phyloP scores from a whole-genome alignment of 805 yeast species.

The Sugiyamaella smithiae region DNA sequence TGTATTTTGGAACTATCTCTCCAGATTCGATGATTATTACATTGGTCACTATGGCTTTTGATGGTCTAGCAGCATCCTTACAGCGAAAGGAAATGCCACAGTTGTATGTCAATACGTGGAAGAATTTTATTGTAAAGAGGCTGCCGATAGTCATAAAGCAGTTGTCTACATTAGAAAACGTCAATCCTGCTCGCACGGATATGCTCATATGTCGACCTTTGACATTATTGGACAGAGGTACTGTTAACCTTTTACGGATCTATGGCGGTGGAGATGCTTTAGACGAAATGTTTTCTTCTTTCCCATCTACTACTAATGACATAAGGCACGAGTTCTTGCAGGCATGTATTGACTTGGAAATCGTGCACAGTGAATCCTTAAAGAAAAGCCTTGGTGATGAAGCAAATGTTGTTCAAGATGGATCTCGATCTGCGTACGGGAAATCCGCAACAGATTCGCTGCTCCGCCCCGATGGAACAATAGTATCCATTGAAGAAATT shows the following conservation, averaged over 20 bases:
- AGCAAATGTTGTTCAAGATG: slow-evolving; percentile 16
- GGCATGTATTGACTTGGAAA: slow-evolving; percentile 41
- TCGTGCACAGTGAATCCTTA: slow-evolving; percentile 40
- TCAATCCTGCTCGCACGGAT: slow-evolving; percentile 18
- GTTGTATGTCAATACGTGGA: slow-evolving; percentile 42
- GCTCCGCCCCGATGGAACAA: slow-evolving; percentile 10
- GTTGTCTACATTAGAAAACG: slow-evolving; percentile 27
- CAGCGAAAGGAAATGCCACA: slow-evolving; percentile 33
- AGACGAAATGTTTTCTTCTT: slow-evolving; percentile 53
- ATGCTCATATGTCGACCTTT: slow-evolving; percentile 32
- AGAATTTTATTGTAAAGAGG: slow-evolving; percentile 43
- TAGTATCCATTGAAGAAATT: slow-evolving; percentile 35
- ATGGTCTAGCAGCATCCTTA: slow-evolving; percentile 42
- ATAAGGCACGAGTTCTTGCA: slow-evolving; percentile 52
- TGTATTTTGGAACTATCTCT: slow-evolving; percentile 8
- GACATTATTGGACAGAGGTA: slow-evolving; percentile 36
- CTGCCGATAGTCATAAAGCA: slow-evolving; percentile 45
- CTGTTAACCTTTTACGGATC: slow-evolving; percentile 36
- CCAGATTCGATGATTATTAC: slow-evolving; percentile 34
- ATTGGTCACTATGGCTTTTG: slow-evolving; percentile 44
- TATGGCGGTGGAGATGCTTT: slow-evolving; percentile 38
- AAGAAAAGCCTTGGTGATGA: slow-evolving; percentile 26
- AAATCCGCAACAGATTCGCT: slow-evolving; percentile 22
- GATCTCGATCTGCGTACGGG: slow-evolving; percentile 6
- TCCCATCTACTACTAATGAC: slow-evolving; percentile 45